phyloP scores from a whole-genome alignment of 176 grass and related monocot genomes.

The Carex scoparia region DNA sequence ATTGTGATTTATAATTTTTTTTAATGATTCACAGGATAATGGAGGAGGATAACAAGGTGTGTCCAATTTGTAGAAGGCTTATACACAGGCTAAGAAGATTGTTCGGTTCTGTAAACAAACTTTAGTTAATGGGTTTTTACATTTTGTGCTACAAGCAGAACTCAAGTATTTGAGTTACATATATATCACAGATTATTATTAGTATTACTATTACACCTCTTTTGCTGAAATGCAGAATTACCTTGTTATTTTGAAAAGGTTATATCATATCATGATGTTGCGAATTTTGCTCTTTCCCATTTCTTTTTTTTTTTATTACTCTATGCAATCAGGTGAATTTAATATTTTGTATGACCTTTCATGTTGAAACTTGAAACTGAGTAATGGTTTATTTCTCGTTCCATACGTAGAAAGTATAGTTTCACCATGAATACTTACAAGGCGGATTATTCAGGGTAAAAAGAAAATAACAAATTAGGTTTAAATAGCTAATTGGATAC shows the following conservation, averaged over 20 bases:
- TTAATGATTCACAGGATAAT: constrained; percentile 27
- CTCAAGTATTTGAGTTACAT: not conserved
- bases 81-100: constrained; percentile 31
- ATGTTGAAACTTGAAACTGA: too few species aligned
- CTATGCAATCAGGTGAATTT: too few species aligned
- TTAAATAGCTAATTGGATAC: too few species aligned
- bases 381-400: too few species aligned
- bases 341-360: too few species aligned
- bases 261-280: not conserved
- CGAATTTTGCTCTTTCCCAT: not conserved
- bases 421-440: too few species aligned
- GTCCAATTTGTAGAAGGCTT: constrained; percentile 33
- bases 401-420: too few species aligned
- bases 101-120: not conserved
- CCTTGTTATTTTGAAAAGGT: not conserved
- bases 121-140: not conserved
- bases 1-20: not conserved
- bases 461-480: too few species aligned
- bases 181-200: not conserved
- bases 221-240: not conserved
- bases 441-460: too few species aligned
- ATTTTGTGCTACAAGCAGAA: not conserved
- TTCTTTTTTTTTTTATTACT: not conserved
- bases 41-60: constrained; percentile 32
- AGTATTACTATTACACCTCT: not conserved